Percentiles rank a stretch among this genome's conserved stretches.
phyloP scores from a whole-genome alignment of 371 early-diverging fungal genomes.

The Lichtheimia hyalospora region DNA sequence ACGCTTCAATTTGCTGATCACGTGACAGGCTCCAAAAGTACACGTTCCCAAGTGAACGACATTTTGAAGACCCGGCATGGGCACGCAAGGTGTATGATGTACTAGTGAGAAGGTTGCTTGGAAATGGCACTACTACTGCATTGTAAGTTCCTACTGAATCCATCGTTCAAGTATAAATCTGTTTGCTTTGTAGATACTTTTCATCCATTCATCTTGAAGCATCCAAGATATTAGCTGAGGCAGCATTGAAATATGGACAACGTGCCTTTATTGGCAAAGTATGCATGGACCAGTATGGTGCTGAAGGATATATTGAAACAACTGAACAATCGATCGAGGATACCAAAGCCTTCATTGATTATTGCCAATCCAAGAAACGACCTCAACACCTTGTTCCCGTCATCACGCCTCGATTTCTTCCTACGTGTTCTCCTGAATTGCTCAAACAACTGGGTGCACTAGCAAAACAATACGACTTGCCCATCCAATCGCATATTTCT shows the following conservation, averaged over 20 bases:
- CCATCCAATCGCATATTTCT: slow-evolving; percentile 58
- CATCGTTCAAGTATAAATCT: too few species aligned
- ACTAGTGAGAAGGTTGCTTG: slow-evolving; percentile 43
- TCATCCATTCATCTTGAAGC: slow-evolving; percentile 62
- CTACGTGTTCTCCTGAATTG: slow-evolving; percentile 55
- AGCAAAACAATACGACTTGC: slow-evolving; percentile 38
- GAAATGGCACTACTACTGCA: slow-evolving; percentile 61
- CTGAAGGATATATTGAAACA: slow-evolving; percentile 57
- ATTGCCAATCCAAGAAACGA: not conserved
- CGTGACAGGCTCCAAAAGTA: slow-evolving; percentile 48
- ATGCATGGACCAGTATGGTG: slow-evolving; percentile 67
- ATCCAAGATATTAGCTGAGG: slow-evolving; percentile 49
- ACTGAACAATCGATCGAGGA: slow-evolving; percentile 36
- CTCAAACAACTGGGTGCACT: slow-evolving; percentile 52
- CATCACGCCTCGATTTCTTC: slow-evolving; percentile 70
- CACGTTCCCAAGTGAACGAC: slow-evolving; percentile 66
- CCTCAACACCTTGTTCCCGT: slow-evolving; percentile 45
- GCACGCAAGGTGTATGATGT: slow-evolving; percentile 47
- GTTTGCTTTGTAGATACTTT: slow-evolving; percentile 61
- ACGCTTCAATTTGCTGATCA: too few species aligned
- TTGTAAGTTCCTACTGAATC: slow-evolving; percentile 12
- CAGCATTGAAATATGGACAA: slow-evolving; percentile 53
- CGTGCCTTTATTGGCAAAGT: slow-evolving; percentile 75
- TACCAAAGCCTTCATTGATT: slow-evolving; percentile 8
- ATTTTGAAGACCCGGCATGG: slow-evolving; percentile 34